Base-by-base conservation (phyloP, 2,329 filamentous ascomycete genomes). In the Cladobotryum mycophilum region DNA sequence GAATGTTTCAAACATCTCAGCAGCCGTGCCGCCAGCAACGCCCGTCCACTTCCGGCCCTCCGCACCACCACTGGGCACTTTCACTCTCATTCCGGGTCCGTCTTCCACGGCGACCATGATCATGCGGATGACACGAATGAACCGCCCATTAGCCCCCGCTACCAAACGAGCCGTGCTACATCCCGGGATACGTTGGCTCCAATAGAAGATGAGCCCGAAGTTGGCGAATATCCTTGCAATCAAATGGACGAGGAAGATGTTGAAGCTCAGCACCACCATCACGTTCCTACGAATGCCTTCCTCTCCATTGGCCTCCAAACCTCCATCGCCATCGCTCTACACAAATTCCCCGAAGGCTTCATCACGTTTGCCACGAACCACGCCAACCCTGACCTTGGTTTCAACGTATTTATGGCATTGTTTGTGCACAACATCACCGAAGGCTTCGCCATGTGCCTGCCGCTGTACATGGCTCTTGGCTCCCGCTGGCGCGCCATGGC, bases 351-450 rank as follows among this genome's bases (percentile, higher is more conserved):
- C 1, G 93, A 86, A 61, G 83, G 83, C 18, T 86, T 86, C 65
- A 85, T 99, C 59, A 97, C 92, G 1, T 99, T 95, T 66, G 92
- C 93, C 9, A 96, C 93, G 9, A 99, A 97, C 68, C 93, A 99
- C 65, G 92, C 90, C 12, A 97, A 91, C 65, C 91, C 93, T 0
- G 76, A 80, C 0, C 81, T 99, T 0, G 93, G 93, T 17, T 83
- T 96, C 68, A 87, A 88, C 47, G 89, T 99, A 49, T 99, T 99
- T 71, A 81, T 97, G 67, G 92, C 93, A 1, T 79, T 99, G 7
- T 96, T 96, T 64, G 92, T 99, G 53, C 93, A 99, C 76, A 99
- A 97, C 71, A 95, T 99, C 62, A 91, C 89, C 25, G 93, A 99
- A 71, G 93, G 93, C 2, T 97, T 97, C 65, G 89, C 91, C 55